Evolutionary conservation across 805 yeast genomes (phyloP).

Genomic region (Spathaspora girioi): DNA sequence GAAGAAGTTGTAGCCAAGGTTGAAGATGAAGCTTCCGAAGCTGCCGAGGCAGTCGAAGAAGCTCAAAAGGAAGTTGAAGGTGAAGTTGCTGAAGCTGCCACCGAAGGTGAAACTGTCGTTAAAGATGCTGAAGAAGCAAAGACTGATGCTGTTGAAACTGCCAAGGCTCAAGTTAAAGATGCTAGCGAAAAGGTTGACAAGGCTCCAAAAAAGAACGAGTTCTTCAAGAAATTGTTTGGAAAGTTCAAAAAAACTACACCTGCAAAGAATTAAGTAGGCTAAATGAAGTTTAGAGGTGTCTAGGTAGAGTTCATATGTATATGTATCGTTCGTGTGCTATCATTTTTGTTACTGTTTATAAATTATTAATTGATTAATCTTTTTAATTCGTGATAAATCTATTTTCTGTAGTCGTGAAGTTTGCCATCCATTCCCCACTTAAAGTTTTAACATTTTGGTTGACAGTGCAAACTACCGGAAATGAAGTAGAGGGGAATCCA

Average conservation of each 20-base stretch:
- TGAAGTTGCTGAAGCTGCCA: constrained; percentile 8
- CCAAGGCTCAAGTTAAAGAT: constrained; percentile 27
- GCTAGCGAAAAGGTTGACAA: constrained; percentile 25
- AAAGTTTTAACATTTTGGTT: too few species aligned
- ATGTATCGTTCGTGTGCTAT: neutral
- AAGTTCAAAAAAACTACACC: constrained; percentile 32
- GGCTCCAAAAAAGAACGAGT: constrained; percentile 33
- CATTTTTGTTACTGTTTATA: neutral
- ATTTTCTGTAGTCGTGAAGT: neutral
- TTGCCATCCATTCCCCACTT: too few species aligned
- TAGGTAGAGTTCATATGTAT: neutral
- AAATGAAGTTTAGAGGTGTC: too few species aligned
- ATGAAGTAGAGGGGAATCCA: too few species aligned
- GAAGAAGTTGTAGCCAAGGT: constrained; percentile 8
- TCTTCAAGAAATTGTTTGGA: constrained; percentile 32
- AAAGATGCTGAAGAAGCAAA: constrained; percentile 5
- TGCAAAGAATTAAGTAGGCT: constrained; percentile 4
- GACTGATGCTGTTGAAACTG: constrained; percentile 15
- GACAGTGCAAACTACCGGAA: neutral
- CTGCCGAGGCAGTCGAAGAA: constrained; percentile 7
- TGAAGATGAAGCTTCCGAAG: constrained; percentile 7
- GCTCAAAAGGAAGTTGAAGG: constrained; percentile 6
- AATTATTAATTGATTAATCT: neutral
- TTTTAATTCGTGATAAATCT: neutral
- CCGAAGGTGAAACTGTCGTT: constrained; percentile 8